Base-by-base conservation (phyloP, 345 rosid genomes). In the Nephelium lappaceum region DNA sequence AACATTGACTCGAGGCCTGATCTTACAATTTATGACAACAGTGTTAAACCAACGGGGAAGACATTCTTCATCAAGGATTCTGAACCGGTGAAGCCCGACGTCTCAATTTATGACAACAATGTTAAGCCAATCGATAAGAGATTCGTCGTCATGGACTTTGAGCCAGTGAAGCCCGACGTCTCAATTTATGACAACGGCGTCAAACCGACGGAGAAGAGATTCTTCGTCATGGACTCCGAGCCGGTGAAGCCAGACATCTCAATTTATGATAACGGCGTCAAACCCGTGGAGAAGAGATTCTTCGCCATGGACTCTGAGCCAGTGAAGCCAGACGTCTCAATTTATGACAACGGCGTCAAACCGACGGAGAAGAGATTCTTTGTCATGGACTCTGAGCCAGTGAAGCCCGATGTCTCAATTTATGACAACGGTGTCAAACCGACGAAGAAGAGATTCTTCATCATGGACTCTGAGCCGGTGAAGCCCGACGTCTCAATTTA, bases 391-490 rank as follows among this genome's bases (percentile, higher is more conserved):
- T 63, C 27, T 14, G 12, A 45, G 8, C 51, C 51, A 1, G 2
- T 45, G 12, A 45, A 45, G 60, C 62, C 62, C 5, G 23, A 57
- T 57, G 23, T 15, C 11, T 24, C 8, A 11, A 27, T 24, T 3
- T 24, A 3, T 41, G n/a, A 23, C 9, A 43, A 14, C 16, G 24
- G 23, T 19, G 11, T n/a, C 4, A 6, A 27, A 51, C 47, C 25
- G 47, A 31, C 47, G 12, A 25, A 53, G 16, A 38, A 72, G 18
- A 49, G 16, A 24, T 63, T 27, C 39, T 63, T 25, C 12, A 38
- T 63, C 25, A 31, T 68, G 49, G 47, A 57, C 70, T 57, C 41
- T 21, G 24, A 41, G 36, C 79, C 79, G 11, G 49, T 45, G 11
- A n/a, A 25, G 14, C 39, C 63, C 11, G 21, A 66, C 3, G 3